Base-by-base conservation (phyloP, 2,329 filamentous ascomycete species). In the Myotisia sp. region DNA sequence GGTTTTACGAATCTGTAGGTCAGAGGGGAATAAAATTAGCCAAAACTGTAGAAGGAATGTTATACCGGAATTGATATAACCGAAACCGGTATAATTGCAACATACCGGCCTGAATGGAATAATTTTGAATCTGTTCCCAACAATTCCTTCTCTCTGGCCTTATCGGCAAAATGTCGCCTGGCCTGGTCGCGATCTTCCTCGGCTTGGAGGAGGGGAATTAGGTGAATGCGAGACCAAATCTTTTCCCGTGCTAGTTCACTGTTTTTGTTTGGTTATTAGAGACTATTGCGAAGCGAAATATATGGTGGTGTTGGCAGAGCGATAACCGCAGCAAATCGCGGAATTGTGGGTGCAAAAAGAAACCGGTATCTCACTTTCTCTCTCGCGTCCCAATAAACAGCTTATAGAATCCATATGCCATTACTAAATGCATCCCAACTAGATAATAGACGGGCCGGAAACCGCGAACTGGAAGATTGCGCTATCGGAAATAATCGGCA, bases 101-200 rank as follows among this genome's bases (percentile, higher is more conserved):
- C 79, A 45, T 66, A 94, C 83, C 83, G 71, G 54, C 93, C 85
- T 46, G 72, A 76, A 65, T 95, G 73, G 66, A 94, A 98, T 32
- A 92, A 70, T 64, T 79, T 82, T 34, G 72, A 74, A 59, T 87
- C 80, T 44, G 77, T 76, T 37, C 90, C 90, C 48, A 95, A 55
- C 45, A 98, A 64, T 62, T 85, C 79, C 71, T 86, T 84, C 72
- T 95, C 90, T 45, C 90, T 73, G 45, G 76, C 77, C 70, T 84
- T 76, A 60, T 92, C 83, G 38, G 90, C 90, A 45, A 79, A 71
- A 60, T 87, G 73, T 53, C 87, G 71, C 46, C 90, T 74, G 43
- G 93, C 86, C 57, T 87, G 79, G 63, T 98, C 90, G 41, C 90
- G 79, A 65, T 98, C 90, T 60, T 93, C 85, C 57, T 98, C 90